phyloP scores from a whole-genome alignment of 371 early-diverging fungal species.

The Circinella umbellata region DNA sequence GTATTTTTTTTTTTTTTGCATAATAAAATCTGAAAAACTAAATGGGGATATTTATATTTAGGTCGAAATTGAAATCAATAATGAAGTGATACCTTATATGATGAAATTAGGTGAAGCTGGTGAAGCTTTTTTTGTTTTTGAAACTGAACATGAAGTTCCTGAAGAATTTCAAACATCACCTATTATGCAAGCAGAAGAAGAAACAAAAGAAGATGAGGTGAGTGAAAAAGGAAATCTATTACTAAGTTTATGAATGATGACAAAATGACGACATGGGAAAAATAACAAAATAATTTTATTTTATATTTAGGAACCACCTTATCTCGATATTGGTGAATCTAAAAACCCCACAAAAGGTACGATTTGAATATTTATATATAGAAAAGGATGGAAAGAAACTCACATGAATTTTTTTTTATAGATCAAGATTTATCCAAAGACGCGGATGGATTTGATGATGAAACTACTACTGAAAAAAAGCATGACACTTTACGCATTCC shows the following conservation, averaged over 20 bases:
- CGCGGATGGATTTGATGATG: conserved; percentile 53
- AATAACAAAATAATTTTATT: background rate
- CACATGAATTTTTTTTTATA: background rate
- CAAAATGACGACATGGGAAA: background rate
- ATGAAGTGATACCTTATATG: conserved; percentile 70
- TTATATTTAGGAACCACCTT: conserved; percentile 45
- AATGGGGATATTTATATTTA: conserved; percentile 22
- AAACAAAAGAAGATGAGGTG: conserved; percentile 45
- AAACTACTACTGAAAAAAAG: conserved; percentile 22
- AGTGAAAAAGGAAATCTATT: too few species aligned
- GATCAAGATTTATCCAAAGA: background rate
- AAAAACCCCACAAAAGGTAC: conserved; percentile 26
- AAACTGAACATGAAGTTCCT: conserved; percentile 86
- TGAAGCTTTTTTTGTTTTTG: conserved; percentile 97
- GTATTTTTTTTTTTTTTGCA: background rate
- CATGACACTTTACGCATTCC: conserved; percentile 30
- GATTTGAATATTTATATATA: background rate
- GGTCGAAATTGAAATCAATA: conserved; percentile 95
- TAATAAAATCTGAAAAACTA: background rate
- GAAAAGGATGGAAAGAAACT: background rate
- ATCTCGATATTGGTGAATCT: conserved; percentile 51
- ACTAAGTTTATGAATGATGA: too few species aligned
- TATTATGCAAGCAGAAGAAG: conserved; percentile 67
- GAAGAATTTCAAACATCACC: conserved; percentile 93
- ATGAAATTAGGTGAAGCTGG: conserved; percentile 99